These are phyloP conservation scores for Cupressus sempervirens DNA, from an alignment of 75 land plant species.

Conservation along the genomic window DNA sequence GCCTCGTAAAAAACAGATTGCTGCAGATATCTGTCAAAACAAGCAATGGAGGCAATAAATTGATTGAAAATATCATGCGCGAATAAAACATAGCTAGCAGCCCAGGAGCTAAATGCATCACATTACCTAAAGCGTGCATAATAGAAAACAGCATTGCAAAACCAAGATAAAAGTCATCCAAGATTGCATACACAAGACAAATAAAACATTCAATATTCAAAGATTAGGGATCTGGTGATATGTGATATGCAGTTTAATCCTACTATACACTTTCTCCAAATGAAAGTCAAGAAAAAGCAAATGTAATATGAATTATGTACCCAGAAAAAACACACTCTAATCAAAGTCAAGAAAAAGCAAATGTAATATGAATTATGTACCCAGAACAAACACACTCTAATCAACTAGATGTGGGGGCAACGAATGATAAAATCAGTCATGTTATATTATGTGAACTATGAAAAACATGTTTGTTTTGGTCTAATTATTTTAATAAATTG, in stretches of 20 bases:
- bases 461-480: background rate
- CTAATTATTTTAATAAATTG: background rate
- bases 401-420: background rate
- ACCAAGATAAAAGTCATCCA: background rate
- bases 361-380: background rate
- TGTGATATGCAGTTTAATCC: background rate
- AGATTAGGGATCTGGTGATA: background rate
- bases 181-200: slow-evolving; percentile 1
- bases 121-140: background rate
- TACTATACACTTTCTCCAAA: background rate
- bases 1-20: slow-evolving; percentile 88
- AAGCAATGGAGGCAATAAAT: background rate
- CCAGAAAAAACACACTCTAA: background rate
- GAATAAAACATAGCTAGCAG: background rate
- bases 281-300: slow-evolving; percentile 1
- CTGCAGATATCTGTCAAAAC: slow-evolving; percentile 73
- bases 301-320: background rate
- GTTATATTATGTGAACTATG: background rate
- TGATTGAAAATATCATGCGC: slow-evolving; percentile 7
- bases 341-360: background rate
- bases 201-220: background rate
- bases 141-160: background rate
- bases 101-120: background rate
- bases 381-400: background rate
- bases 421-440: no score